A percentile compares a stretch with the other conserved stretches of the same genome.
Conservation (phyloP, 129 eudicot species). For the Chrysanthemum makinoi region DNA sequence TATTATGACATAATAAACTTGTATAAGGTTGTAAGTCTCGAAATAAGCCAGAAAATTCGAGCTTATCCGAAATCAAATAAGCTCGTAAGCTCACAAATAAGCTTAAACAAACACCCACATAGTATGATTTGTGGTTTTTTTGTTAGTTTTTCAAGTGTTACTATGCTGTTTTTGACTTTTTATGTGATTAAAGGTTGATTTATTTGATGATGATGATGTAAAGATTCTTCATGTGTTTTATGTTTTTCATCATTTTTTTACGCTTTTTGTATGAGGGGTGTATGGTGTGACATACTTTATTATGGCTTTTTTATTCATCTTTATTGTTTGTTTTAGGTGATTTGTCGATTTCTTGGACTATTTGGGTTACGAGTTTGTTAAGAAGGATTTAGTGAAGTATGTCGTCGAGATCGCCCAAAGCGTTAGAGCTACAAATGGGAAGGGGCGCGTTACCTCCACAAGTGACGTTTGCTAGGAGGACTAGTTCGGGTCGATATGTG, state of each 20-base stretch:
- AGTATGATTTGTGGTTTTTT: too few species aligned
- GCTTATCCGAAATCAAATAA: too few species aligned
- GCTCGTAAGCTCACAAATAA: too few species aligned
- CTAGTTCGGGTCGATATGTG: constrained; percentile 39
- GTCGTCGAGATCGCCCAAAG: constrained; percentile 42
- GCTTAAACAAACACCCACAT: too few species aligned
- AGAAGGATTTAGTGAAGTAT: constrained; percentile 18
- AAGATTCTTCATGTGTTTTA: constrained; percentile 27
- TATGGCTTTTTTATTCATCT: constrained; percentile 7
- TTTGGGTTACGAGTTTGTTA: constrained; percentile 10
- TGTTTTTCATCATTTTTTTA: constrained; percentile 23
- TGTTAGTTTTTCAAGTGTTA: too few species aligned
- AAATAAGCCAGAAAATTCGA: too few species aligned
- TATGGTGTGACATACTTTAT: constrained; percentile 13
- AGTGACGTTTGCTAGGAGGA: constrained; percentile 54
- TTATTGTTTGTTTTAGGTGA: constrained; percentile 21
- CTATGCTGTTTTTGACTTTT: not conserved
- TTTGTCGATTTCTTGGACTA: constrained; percentile 22
- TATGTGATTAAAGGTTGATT: not conserved
- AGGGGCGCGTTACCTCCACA: constrained; percentile 39
- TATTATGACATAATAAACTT: too few species aligned
- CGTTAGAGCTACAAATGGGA: constrained; percentile 29
- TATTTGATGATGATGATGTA: not conserved
- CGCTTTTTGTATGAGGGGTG: constrained; percentile 4
- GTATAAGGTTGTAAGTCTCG: too few species aligned